Evolutionary conservation across 2,329 filamentous ascomycete genomes (phyloP), one percentile per base, ranked within the genome.

Genomic region (Tympanopsis confertula): DNA sequence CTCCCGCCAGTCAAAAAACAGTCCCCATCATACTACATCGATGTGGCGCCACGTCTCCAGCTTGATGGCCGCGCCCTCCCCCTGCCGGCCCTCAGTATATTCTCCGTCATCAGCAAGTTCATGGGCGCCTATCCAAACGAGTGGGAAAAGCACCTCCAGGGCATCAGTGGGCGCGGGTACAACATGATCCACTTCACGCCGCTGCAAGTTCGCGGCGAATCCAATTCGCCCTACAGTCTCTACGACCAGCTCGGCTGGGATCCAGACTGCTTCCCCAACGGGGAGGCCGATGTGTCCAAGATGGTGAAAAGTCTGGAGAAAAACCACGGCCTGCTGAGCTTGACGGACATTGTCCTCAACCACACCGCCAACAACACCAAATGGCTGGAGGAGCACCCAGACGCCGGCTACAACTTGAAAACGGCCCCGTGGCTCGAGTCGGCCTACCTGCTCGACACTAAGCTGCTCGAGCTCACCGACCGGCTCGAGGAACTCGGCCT

Each of bases 121-220:
- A 93, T 98, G 86, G 91, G 91, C 44, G 79, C 81, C 52, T 94
- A 91, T 53, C 86, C 89, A 0, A 69, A 69, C 13, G 85, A 94
- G 51, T 98, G 89, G 88, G 78, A 95, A 54, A 82, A 77, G 37
- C 89, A 96, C 56, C 65, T 98, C 40, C 71, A 74, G 40, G 88
- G 91, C 19, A 94, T 98, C 55, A 84, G 85, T 55, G 77, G 84
- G 50, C 74, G 91, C 43, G 88, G 88, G 35, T 98, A 98, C 69
- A 98, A 98, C 63, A 95, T 96, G 87, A 78, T 98, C 42, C 91
- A 98, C 59, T 98, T 98, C 58, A 95, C 91, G 2, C 91, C 91
- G 7, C 67, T 98, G 46, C 91, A 94, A 69, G 71, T 82, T 41
- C 79, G 91, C 42, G 91, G 91, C 40, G 71, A 69, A 33, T 98